Evolutionary conservation across 164 flowering plant species (phyloP), one percentile per base, ranked within the genome.

Genomic region (Sextonia rubra): DNA sequence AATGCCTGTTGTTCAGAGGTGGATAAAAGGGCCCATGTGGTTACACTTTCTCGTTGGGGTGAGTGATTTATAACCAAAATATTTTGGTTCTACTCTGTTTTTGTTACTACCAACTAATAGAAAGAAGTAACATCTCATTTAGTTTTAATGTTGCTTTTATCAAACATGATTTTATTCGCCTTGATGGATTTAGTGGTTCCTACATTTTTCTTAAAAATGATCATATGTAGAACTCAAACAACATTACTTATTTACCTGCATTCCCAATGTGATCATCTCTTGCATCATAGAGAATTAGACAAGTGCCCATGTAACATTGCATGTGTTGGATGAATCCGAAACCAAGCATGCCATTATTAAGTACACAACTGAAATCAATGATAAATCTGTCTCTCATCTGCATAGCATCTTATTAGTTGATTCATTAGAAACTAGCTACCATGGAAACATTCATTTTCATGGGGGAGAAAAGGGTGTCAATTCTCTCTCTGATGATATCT

Each of bases 21-120:
- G 82, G 77, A 78, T 95, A 32, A 93, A 87, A 75, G 97, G 99
- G 27, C 99, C 99, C 4, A 88, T 93, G 94, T 93, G 96, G 96
- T 74, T 95, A 66, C 99, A 95, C 78, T 92, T 90, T 73, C 85
- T 92, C n/a, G 69, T 72, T 64, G 74, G 74, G 18, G 74, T 72
- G 67, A 64, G 74, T 72, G 68, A 37, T 60, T 74, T 76, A 37
- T 52, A 20, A 52, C 58, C 11, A 20, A 52, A 52, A 52, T 52
- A 52, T 52, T 20, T 15, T 52, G 58, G n/a, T 52, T 52, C 18
- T 20, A 52, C 20, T 52, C 14, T 52, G 3, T 52, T 17, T 52
- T 52, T 52, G 17, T 12, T 52, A 4, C 58, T 52, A 37, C 44
- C 44, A 37, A 37, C 44, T 37, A 37, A 37, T 37, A 9, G 44